phyloP scores from a whole-genome alignment of 208 protist species.

The Trichomonas tenax region DNA sequence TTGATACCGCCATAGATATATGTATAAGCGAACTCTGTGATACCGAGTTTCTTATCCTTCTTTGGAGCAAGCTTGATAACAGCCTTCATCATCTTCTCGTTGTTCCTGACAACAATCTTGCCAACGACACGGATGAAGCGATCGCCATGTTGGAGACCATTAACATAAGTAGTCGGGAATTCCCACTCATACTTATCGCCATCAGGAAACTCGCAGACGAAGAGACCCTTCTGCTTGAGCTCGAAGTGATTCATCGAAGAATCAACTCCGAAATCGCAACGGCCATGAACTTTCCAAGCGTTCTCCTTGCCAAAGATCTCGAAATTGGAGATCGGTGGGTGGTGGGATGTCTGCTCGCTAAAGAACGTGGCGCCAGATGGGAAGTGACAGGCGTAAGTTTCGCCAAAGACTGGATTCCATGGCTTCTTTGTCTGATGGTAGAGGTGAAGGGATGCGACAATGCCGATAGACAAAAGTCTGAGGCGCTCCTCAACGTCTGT shows the following conservation, averaged over 20 bases:
- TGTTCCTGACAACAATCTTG: neutral
- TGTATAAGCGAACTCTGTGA: neutral
- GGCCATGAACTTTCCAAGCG: conserved; percentile 4
- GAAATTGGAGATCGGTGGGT: conserved; percentile 25
- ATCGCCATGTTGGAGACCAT: neutral
- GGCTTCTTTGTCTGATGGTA: conserved; percentile 23
- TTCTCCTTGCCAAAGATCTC: conserved; percentile 1
- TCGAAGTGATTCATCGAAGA: neutral
- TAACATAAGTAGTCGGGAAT: neutral
- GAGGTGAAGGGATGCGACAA: conserved; percentile 15
- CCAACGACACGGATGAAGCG: neutral
- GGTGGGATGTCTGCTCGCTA: conserved; percentile 26
- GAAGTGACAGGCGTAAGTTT: neutral
- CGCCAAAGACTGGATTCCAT: conserved; percentile 27
- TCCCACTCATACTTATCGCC: neutral
- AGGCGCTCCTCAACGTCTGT: neutral
- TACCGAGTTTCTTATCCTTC: neutral
- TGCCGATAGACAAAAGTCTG: neutral
- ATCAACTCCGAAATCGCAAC: neutral
- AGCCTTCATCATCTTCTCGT: neutral
- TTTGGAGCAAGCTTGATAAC: neutral
- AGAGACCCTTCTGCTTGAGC: neutral
- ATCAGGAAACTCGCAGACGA: neutral
- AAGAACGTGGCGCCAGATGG: conserved; percentile 1
- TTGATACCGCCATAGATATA: neutral